These are phyloP conservation scores for Corylus americana DNA, from an alignment of 306 rosid species.

Conservation along the genomic window DNA sequence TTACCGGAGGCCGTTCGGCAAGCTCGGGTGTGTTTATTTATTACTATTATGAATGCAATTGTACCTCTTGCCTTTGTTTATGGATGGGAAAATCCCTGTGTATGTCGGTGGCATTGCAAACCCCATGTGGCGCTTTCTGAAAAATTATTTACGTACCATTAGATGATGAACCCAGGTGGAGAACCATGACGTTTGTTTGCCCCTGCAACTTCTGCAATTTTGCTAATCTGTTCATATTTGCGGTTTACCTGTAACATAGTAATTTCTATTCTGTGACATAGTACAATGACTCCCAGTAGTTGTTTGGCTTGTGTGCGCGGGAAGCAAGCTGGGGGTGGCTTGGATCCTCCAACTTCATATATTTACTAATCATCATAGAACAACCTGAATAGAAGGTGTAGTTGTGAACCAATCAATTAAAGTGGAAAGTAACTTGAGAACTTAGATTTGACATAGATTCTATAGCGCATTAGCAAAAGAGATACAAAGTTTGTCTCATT, in stretches of 20 bases:
- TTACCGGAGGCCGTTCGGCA: slow-evolving; percentile 42
- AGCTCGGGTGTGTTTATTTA: slow-evolving; percentile 59
- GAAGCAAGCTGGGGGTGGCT: not conserved
- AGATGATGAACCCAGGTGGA: not conserved
- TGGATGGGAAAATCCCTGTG: no score
- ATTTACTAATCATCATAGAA: not conserved
- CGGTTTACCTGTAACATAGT: no score
- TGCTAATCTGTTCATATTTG: no score
- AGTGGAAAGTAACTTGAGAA: not conserved
- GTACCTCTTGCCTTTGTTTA: not conserved
- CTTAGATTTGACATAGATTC: not conserved
- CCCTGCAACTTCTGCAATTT: no score
- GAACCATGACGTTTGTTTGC: no score
- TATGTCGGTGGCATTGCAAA: no score
- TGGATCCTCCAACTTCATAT: not conserved
- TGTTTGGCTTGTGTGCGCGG: no score
- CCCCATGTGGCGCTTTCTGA: no score
- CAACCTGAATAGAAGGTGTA: not conserved
- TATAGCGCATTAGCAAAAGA: not conserved
- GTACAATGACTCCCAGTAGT: no score
- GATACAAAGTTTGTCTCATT: not conserved
- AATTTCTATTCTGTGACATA: no score
- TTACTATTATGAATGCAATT: not conserved
- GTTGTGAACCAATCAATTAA: no score
- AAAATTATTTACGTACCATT: not conserved